phyloP scores from a whole-genome alignment of 1,139 yeast genomes.

The Hemisphaericaspora lyxosophila region DNA sequence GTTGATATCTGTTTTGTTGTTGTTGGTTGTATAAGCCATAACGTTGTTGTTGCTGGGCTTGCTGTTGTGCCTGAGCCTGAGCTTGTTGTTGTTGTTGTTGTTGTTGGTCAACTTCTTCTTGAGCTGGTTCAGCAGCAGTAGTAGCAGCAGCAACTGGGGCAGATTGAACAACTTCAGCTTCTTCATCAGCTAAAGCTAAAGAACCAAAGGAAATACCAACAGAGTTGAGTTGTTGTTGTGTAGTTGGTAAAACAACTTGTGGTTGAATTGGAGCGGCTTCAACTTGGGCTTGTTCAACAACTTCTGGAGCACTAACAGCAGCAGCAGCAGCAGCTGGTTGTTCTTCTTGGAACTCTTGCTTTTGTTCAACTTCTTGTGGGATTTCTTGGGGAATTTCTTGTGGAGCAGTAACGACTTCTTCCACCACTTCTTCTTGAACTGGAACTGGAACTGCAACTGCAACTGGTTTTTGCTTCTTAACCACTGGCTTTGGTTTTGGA shows the following conservation, averaged over 20 bases:
- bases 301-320: constrained; percentile 6
- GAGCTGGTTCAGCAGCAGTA: constrained; percentile 2
- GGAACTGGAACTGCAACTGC: constrained; percentile 8
- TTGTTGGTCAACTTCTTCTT: constrained; percentile 14
- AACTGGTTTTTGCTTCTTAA: constrained; percentile 12
- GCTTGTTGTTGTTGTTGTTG: constrained; percentile 16
- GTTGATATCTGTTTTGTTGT: constrained; percentile 17
- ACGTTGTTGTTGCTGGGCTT: constrained; percentile 20
- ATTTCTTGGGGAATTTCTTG: constrained; percentile 2
- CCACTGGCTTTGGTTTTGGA: constrained; percentile 26
- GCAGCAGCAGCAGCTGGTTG: constrained; percentile 34
- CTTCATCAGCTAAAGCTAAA: constrained; percentile 50
- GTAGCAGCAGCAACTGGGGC: constrained; percentile 6
- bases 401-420: constrained; percentile 48
- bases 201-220: constrained; percentile 75
- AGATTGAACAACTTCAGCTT: constrained; percentile 16
- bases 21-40: constrained; percentile 14
- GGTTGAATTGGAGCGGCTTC: constrained; percentile 29
- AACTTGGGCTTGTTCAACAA: constrained; percentile 4
- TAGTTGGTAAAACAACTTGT: constrained; percentile 68
- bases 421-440: constrained; percentile 22
- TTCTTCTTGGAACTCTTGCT: constrained; percentile 38
- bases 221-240: constrained; percentile 49
- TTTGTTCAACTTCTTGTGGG: constrained; percentile 57
- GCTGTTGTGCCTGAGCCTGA: constrained; percentile 13